Evolutionary conservation across 768 basidiomycete genomes (phyloP), one percentile per base, ranked within the genome.

Genomic region (Leucosporidium scottii): DNA sequence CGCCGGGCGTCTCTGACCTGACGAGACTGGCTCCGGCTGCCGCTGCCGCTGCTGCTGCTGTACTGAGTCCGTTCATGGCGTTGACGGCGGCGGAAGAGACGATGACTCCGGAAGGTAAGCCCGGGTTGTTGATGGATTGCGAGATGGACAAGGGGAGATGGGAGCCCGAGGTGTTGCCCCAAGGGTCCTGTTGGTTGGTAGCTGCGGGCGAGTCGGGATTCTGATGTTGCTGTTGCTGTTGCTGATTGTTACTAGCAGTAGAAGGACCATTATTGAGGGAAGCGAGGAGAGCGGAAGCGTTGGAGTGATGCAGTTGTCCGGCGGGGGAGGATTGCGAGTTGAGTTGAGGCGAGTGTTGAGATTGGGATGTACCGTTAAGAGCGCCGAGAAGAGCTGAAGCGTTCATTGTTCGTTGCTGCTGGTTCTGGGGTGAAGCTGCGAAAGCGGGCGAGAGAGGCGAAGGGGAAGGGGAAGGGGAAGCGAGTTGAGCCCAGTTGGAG

Each of bases 41-140:
- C 58, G 67, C 55, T 63, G 50, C 17, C 31, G 39, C 49, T 68
- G 62, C 55, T 48, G 55, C 62, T 72, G 39, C 39, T 44, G 39
- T 10, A 44, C 39, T 17, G 57, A 60, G 39, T 60, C 64, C 65
- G 65, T 67, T 69, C 67, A 64, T 69, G 59, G 67, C 65, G 48
- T 70, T 72, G 59, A 67, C 66, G 53, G 62, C 65, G 62, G 70
- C 68, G 5, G 70, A 69, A 17, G 71, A 71, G 54, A 68, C 62
- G 64, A 70, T 72, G n/a, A 69, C 63, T 30, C 68, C 67, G 27
- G 72, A 67, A 47, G 72, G 72, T 20, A 74, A 58, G 27, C 73
- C 73, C 9, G 78, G 78, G 71, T 79, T 79, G 68, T 79, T 79
- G 30, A 79, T 71, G 27, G 53, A 57, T 50, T 71, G 70, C 2